Evolutionary conservation across 2,329 filamentous ascomycete genomes (phyloP).

Genomic region (Claviceps sp.): DNA sequence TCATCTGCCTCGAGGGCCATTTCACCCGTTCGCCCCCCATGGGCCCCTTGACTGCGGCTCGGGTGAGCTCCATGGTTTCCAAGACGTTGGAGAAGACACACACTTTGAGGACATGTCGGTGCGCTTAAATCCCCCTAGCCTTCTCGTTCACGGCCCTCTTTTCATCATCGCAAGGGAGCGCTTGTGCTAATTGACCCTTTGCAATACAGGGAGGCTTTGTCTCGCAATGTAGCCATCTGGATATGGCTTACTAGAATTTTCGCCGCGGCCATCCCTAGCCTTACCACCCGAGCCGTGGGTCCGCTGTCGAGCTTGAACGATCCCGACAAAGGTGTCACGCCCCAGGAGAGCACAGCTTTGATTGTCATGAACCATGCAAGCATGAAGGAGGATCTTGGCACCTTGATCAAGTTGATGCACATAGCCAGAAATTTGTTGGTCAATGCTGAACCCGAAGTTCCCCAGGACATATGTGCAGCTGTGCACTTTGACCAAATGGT

Average conservation of each 20-base stretch:
- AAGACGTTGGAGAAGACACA: conserved; percentile 53
- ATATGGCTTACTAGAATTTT: conserved; percentile 51
- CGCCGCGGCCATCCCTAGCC: conserved; percentile 43
- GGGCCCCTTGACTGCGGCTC: conserved; percentile 40
- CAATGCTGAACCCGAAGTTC: conserved; percentile 49
- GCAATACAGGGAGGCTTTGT: conserved; percentile 38
- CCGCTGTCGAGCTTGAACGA: conserved; percentile 39
- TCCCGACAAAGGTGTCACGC: conserved; percentile 42
- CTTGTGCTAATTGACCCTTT: conserved; percentile 7
- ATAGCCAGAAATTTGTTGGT: conserved; percentile 52
- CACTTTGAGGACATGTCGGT: conserved; percentile 46
- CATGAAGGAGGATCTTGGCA: conserved; percentile 48
- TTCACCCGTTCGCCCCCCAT: conserved; percentile 44
- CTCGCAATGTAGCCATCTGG: conserved; percentile 52
- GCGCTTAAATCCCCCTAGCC: conserved; percentile 8
- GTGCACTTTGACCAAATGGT: conserved; percentile 54
- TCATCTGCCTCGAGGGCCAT: conserved; percentile 49
- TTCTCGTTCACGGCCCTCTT: not conserved
- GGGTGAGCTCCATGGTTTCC: conserved; percentile 42
- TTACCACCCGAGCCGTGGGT: conserved; percentile 46
- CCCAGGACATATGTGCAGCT: conserved; percentile 51
- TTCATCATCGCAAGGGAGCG: not conserved
- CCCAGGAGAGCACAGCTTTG: conserved; percentile 47
- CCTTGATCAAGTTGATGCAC: conserved; percentile 54
- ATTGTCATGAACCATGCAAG: conserved; percentile 49